Evolutionary conservation across 2,329 filamentous ascomycete genomes (phyloP).

Genomic region (Exophiala mesophila): DNA sequence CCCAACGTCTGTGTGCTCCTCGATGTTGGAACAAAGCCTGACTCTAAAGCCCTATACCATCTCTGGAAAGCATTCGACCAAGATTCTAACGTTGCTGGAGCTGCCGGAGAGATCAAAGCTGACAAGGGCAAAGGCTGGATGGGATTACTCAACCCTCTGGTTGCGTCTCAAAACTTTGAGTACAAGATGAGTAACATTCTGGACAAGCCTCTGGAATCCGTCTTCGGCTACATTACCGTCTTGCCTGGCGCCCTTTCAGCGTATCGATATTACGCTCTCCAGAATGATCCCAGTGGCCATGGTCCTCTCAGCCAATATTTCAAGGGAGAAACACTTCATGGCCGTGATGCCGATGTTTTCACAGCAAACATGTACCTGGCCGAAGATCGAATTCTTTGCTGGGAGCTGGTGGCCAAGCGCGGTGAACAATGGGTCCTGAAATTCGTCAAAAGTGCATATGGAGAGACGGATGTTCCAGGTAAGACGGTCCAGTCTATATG

Average conservation of each 20-base stretch:
- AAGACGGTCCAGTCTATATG: too few relatives aligned
- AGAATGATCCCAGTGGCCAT: slow-evolving; percentile 94
- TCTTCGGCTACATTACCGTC: slow-evolving; percentile 97
- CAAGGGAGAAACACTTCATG: slow-evolving; percentile 96
- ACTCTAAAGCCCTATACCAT: slow-evolving; percentile 87
- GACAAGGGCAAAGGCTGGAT: slow-evolving; percentile 83
- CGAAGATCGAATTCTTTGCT: slow-evolving; percentile 97
- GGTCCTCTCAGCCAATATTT: slow-evolving; percentile 97
- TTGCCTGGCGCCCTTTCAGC: slow-evolving; percentile 90
- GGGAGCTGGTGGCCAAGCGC: slow-evolving; percentile 92
- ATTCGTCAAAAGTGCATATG: slow-evolving; percentile 93
- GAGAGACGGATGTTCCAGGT: slow-evolving; percentile 97
- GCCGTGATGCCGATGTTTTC: slow-evolving; percentile 93
- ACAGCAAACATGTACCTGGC: slow-evolving; percentile 99
- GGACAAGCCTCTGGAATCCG: slow-evolving; percentile 93
- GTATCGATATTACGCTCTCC: slow-evolving; percentile 90
- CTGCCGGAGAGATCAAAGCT: slow-evolving; percentile 95
- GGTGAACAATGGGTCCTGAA: slow-evolving; percentile 96
- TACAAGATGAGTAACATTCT: slow-evolving; percentile 99
- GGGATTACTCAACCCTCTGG: slow-evolving; percentile 85
- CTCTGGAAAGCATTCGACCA: slow-evolving; percentile 98
- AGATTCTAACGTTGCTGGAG: slow-evolving; percentile 93
- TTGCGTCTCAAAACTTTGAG: slow-evolving; percentile 97
- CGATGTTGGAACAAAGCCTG: slow-evolving; percentile 91
- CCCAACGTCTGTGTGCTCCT: slow-evolving; percentile 96